A percentile compares a stretch with the other conserved stretches of the same genome.
phyloP scores from a whole-genome alignment of 768 basidiomycete species.

The Pleurotus eryngii region DNA sequence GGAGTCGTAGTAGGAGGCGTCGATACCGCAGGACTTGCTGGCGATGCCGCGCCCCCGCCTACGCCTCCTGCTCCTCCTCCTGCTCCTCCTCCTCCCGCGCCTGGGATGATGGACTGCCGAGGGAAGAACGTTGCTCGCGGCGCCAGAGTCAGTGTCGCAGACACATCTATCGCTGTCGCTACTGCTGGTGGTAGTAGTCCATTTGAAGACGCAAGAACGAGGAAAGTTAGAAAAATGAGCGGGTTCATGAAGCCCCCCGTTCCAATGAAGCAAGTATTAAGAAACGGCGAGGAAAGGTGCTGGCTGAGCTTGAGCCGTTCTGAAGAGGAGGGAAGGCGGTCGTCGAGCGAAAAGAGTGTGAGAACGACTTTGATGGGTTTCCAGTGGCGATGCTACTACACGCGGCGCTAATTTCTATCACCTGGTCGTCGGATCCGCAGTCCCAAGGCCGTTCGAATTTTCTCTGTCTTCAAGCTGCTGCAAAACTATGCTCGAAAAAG shows the following conservation, averaged over 20 bases:
- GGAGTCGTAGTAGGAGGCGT: slow-evolving; percentile 14
- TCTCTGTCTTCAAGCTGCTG: too few relatives aligned
- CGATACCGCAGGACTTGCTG: slow-evolving; percentile 7
- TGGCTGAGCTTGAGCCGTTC: not conserved
- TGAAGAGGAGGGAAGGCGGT: not conserved
- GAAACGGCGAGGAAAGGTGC: not conserved
- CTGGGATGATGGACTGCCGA: not conserved
- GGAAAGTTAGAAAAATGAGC: not conserved
- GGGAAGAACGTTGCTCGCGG: not conserved
- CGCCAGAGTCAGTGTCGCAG: not conserved
- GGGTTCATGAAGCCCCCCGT: not conserved
- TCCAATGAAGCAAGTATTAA: not conserved
- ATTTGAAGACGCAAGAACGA: not conserved
- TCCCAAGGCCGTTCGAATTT: too few relatives aligned
- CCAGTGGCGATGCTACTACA: not conserved
- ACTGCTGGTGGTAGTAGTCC: not conserved
- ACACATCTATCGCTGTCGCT: not conserved
- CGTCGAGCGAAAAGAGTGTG: not conserved
- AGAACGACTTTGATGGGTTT: not conserved
- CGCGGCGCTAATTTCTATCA: not conserved
- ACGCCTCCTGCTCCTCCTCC: too few relatives aligned
- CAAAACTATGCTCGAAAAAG: too few relatives aligned
- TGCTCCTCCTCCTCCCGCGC: too few relatives aligned
- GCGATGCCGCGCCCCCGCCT: not conserved
- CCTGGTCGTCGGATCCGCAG: too few relatives aligned